Base-by-base conservation (phyloP, 768 basidiomycete species). In the Mycena galopus region DNA sequence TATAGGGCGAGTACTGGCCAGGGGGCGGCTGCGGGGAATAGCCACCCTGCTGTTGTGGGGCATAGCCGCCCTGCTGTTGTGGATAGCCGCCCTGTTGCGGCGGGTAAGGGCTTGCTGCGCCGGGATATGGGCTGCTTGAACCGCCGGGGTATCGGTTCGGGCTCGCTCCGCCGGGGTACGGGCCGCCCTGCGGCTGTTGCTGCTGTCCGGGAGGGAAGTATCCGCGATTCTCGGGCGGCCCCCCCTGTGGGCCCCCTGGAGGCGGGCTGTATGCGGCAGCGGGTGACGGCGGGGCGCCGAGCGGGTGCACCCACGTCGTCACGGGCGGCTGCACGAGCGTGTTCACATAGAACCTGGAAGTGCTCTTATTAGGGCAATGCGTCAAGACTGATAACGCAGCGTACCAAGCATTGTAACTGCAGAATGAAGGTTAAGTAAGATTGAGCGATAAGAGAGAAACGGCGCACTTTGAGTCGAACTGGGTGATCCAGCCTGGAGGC, bases 301-400 rank as follows among this genome's bases (percentile, higher is more conserved):
- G 80, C 0, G 94, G 94, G 75, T 94, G 94, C 0, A 82, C 84
- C 94, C 94, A 95, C 17, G 86, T 88, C 42, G 92, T 89, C 23
- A 87, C 85, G 0, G 92, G 91, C 5, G 93, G 93, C 21, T 85
- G 81, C 55, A 88, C 86, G 29, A 76, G 79, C 0, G 92, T 93
- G 75, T 94, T 90, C 55, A 95, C 92, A 73, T 95, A 95, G 84
- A 89, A 95, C 93, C 94, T 94, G 72, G 53, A 17, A 5, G n/a
- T 25, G 16, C 25, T n/a, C n/a, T n/a, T n/a, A n/a, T 32, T 25
- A 57, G 69, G 21, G 32, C 32, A 50, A 27, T 51, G n/a, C 29
- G 42, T 55, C 42, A 14, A 25, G 29, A 39, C 33, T 66, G 66
- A 55, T 55, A 64, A 39, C 8, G 25, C 29, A 37, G 67, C 59